These are phyloP conservation scores for Phialocephala sp. DNA, from an alignment of 2,329 filamentous ascomycete genomes.

Conservation along the genomic window DNA sequence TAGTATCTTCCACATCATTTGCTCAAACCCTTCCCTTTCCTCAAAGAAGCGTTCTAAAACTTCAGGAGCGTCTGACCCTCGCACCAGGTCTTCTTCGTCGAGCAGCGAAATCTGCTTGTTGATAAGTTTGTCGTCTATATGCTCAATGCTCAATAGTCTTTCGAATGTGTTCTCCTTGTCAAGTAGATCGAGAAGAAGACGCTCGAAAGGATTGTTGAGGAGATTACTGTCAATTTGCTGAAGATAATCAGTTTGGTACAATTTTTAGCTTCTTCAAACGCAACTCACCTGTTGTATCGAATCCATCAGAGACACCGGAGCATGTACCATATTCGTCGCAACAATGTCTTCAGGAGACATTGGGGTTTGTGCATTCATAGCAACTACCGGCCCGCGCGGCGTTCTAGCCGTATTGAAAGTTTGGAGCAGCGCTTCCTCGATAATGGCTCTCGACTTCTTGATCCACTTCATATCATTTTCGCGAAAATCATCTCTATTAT, in stretches of 20 bases:
- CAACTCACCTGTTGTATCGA: not conserved
- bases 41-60: not conserved
- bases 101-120: conserved; percentile 27
- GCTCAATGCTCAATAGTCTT: conserved; percentile 11
- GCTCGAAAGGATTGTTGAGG: conserved; percentile 3
- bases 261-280: not conserved
- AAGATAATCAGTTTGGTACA: no score
- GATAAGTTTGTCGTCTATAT: conserved; percentile 26
- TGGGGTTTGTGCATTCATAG: not conserved
- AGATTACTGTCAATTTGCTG: not conserved
- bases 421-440: not conserved
- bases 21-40: not conserved
- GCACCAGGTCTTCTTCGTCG: conserved; percentile 11
- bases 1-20: not conserved
- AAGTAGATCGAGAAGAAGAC: conserved; percentile 15
- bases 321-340: not conserved
- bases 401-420: not conserved
- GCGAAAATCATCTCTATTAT: not conserved
- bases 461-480: not conserved
- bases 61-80: not conserved
- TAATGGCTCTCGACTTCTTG: conserved; percentile 5
- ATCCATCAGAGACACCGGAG: not conserved
- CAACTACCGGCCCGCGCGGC: not conserved
- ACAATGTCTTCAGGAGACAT: not conserved
- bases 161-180: conserved; percentile 17